Base-by-base conservation (phyloP, 2,329 filamentous ascomycete species). In the Penicillium sp. region DNA sequence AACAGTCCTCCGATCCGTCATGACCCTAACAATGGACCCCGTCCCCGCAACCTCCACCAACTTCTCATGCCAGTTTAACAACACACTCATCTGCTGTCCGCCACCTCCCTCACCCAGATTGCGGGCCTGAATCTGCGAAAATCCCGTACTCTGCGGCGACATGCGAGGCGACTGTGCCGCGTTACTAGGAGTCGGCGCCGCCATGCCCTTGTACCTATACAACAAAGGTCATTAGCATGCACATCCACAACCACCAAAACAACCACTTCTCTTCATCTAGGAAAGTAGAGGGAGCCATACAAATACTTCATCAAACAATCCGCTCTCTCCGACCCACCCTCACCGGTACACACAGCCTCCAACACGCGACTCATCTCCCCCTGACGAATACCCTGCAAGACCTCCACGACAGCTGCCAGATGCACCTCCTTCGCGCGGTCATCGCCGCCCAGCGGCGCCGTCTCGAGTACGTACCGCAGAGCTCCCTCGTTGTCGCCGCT, bases 11-110 rank as follows among this genome's bases (percentile, higher is more conserved):
- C 91, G 87, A 76, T 98, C 93, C 37, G 88, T 93, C 90, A 98
- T 96, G 58, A 88, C 88, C 62, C 93, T 82, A 55, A 89, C 87
- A 71, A 98, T 93, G 69, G 87, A 96, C 39, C 93, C 93, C 58
- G 89, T 77, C 21, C 93, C 93, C 32, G 89, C 88, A 64, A 96
- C 83, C 64, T 98, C 93, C 4, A 97, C 88, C 54, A 96, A 80
- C 79, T 96, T 98, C 77, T 98, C 93, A 68, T 98, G 93, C 93
- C 93, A 98, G 72, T 89, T 96, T 59, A 98, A 75, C 66, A 98
- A 70, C 44, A 98, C 93, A 66, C 93, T 97, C 93, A 97, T 97
- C 47, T 85, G 86, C 50, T 89, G 84, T 32, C 88, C 87, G 54
- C 88, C 84, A 41, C 87, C 85, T 51, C 82, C 81, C 38, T 78